Percentiles rank a stretch among this genome's conserved stretches.
phyloP scores from a whole-genome alignment of 192 early-diverging fungal species.

The Chytriomyces sp. region DNA sequence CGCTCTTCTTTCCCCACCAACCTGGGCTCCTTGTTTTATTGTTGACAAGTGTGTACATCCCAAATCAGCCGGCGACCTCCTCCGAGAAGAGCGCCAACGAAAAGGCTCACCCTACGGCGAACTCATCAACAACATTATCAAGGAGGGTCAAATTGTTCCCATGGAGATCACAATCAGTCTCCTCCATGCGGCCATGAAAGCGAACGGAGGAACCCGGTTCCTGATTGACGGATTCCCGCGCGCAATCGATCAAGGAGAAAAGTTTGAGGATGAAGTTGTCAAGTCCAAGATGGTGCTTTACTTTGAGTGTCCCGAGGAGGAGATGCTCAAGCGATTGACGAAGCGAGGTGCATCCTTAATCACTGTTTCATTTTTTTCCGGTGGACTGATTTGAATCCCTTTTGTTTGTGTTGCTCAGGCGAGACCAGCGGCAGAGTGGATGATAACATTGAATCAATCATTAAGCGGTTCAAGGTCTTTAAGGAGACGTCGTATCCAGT shows the following conservation, averaged over 20 bases:
- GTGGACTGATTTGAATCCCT: neutral
- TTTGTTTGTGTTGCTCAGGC: slow-evolving; percentile 42
- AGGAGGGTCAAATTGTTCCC: slow-evolving; percentile 94
- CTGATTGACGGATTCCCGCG: slow-evolving; percentile 98
- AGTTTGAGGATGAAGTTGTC: slow-evolving; percentile 86
- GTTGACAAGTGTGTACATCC: neutral
- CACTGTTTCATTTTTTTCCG: slow-evolving; percentile 5
- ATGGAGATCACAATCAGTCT: slow-evolving; percentile 93
- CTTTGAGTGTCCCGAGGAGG: slow-evolving; percentile 95
- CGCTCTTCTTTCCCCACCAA: neutral
- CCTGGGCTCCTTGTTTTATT: neutral
- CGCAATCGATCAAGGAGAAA: slow-evolving; percentile 88
- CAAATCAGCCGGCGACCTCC: slow-evolving; percentile 83
- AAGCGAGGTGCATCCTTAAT: slow-evolving; percentile 70
- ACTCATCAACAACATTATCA: slow-evolving; percentile 89
- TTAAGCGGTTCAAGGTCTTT: slow-evolving; percentile 91
- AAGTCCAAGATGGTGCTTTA: slow-evolving; percentile 79
- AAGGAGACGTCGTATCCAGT: slow-evolving; percentile 89
- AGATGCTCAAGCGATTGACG: slow-evolving; percentile 86
- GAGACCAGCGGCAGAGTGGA: slow-evolving; percentile 92
- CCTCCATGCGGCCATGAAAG: slow-evolving; percentile 87
- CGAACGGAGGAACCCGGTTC: slow-evolving; percentile 70
- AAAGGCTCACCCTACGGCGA: slow-evolving; percentile 84
- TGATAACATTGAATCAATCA: slow-evolving; percentile 95
- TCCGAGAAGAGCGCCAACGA: slow-evolving; percentile 89